Percentiles rank a stretch among this genome's conserved stretches.
These are phyloP conservation scores for Lolium perenne DNA, from an alignment of 176 grass and related monocot species.

Conservation along the genomic window DNA sequence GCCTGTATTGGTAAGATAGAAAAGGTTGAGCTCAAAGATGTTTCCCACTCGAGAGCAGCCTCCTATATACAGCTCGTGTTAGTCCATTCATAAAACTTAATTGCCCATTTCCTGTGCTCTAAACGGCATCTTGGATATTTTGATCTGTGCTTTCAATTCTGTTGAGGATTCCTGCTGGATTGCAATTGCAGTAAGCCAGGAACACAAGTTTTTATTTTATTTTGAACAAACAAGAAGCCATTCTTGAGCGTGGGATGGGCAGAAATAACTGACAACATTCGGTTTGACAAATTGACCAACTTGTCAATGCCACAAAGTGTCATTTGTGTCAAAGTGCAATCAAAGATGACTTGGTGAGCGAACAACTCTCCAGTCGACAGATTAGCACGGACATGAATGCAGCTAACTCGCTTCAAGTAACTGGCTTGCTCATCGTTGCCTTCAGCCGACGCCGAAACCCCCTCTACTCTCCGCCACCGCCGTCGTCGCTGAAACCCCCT, in stretches of 20 bases:
- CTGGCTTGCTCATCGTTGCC: background rate
- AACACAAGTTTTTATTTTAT: too few relatives aligned
- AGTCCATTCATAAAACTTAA: background rate
- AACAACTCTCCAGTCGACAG: too few relatives aligned
- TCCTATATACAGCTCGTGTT: too few relatives aligned
- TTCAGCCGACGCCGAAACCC: background rate
- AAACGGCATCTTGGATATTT: background rate
- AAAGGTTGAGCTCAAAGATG: background rate
- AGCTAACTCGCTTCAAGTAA: background rate
- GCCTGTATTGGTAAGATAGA: background rate
- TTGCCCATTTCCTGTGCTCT: background rate
- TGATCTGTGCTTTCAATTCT: background rate
- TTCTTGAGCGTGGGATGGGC: too few relatives aligned
- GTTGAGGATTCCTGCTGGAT: too few relatives aligned
- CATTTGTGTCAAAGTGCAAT: too few relatives aligned
- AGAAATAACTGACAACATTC: too few relatives aligned
- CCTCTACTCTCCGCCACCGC: background rate
- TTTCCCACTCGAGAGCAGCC: background rate
- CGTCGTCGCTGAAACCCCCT: background rate
- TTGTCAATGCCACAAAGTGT: too few relatives aligned
- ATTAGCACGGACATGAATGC: too few relatives aligned
- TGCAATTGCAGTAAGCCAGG: too few relatives aligned
- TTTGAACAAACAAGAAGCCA: too few relatives aligned
- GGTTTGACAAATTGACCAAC: too few relatives aligned
- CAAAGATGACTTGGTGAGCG: background rate